These are phyloP conservation scores for Kluyveromyces aestuarii DNA, from an alignment of 805 yeast genomes.

Conservation along the genomic window DNA sequence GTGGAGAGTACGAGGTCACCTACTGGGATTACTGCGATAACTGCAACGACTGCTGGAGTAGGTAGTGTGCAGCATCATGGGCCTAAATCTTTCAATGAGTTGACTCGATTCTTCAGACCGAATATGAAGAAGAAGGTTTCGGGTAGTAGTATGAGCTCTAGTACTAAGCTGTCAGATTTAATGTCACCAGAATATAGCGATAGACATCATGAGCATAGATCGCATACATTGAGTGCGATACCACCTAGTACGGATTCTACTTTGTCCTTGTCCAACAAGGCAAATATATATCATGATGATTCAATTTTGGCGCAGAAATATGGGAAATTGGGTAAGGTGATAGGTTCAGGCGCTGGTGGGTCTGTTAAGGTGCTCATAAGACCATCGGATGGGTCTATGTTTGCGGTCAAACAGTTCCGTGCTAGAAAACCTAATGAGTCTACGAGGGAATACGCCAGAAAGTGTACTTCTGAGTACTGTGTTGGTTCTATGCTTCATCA, in stretches of 20 bases:
- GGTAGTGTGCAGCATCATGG: not conserved
- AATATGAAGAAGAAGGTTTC: conserved; percentile 17
- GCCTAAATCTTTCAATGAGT: conserved; percentile 50
- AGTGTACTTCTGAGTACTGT: conserved; percentile 83
- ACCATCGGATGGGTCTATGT: conserved; percentile 58
- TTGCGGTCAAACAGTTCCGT: conserved; percentile 80
- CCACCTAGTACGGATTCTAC: conserved; percentile 30
- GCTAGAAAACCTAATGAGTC: conserved; percentile 62
- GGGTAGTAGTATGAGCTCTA: conserved; percentile 1
- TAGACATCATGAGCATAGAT: conserved; percentile 15
- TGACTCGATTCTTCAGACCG: conserved; percentile 66
- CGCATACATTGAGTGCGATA: conserved; percentile 29
- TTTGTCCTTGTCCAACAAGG: conserved; percentile 24
- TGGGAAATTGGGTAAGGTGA: conserved; percentile 62
- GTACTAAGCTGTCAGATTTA: conserved; percentile 6
- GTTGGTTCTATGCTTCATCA: conserved; percentile 77
- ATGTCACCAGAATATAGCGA: conserved; percentile 8
- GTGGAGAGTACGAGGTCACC: not conserved
- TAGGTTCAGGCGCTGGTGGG: conserved; percentile 87
- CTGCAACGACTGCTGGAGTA: not conserved
- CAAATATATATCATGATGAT: conserved; percentile 39
- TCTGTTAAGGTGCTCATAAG: conserved; percentile 65
- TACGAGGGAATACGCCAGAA: conserved; percentile 70
- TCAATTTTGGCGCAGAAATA: conserved; percentile 50
- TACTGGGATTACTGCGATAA: not conserved